Conservation (phyloP, 805 yeast species). For the Suhomyces sp. region DNA sequence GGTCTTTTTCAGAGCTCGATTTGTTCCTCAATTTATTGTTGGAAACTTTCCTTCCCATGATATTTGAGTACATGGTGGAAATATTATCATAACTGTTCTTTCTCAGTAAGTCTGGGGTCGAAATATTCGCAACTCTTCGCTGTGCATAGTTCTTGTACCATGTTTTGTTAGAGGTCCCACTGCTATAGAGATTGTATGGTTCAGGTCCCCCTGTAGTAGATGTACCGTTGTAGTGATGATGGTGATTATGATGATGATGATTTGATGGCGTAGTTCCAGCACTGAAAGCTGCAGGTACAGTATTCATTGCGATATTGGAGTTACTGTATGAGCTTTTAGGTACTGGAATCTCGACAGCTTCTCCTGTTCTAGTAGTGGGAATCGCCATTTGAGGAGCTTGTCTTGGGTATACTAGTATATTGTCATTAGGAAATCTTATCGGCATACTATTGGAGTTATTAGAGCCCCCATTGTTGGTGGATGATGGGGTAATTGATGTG, state of each 20-base stretch:
- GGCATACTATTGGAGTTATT: too few relatives aligned
- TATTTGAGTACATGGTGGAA: constrained; percentile 22
- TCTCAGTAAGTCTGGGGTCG: constrained; percentile 17
- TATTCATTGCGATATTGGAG: constrained; percentile 5
- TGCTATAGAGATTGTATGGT: constrained; percentile 11
- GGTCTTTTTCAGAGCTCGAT: constrained; percentile 17
- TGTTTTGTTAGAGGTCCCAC: constrained; percentile 14
- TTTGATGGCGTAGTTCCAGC: constrained; percentile 10
- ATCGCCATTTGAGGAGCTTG: constrained; percentile 62
- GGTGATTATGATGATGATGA: constrained; percentile 8
- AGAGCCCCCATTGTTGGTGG: background rate
- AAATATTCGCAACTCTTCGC: constrained; percentile 15
- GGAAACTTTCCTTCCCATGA: constrained; percentile 19
- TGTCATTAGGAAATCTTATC: constrained; percentile 5
- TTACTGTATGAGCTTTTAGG: constrained; percentile 23
- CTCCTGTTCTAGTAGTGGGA: constrained; percentile 79
- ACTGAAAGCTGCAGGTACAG: background rate
- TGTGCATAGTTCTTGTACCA: constrained; percentile 34
- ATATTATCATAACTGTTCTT: constrained; percentile 27
- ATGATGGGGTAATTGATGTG: background rate
- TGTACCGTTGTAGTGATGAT: constrained; percentile 9
- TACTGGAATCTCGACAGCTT: constrained; percentile 68
- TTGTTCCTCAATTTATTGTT: constrained; percentile 12
- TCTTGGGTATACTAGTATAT: constrained; percentile 20
- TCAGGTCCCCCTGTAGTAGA: too few relatives aligned